Evolutionary conservation across 106 monocot species (phyloP).

Genomic region (Chionographis japonica): DNA sequence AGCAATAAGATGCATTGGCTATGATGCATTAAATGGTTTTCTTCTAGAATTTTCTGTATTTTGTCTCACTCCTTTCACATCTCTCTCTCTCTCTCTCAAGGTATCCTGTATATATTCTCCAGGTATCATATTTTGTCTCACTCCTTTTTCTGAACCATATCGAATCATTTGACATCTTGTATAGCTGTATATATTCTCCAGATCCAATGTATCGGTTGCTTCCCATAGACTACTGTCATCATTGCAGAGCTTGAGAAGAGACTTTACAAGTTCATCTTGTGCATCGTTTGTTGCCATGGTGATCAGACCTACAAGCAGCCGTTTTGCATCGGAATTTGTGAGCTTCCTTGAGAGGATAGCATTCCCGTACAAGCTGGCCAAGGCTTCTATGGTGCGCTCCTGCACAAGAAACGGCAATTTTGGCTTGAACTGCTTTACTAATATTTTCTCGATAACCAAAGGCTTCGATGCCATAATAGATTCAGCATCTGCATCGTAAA

Average conservation of each 20-base stretch:
- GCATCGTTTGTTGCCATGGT: slow-evolving; percentile 91
- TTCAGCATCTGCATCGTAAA: slow-evolving; percentile 89
- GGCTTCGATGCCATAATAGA: slow-evolving; percentile 79
- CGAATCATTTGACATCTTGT: background rate
- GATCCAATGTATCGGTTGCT: slow-evolving; percentile 84
- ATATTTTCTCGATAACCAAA: slow-evolving; percentile 63
- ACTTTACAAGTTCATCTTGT: slow-evolving; percentile 77
- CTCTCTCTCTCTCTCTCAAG: background rate
- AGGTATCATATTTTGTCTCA: background rate
- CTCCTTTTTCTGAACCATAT: background rate
- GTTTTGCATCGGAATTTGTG: slow-evolving; percentile 76
- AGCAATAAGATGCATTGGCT: background rate
- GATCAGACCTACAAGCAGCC: slow-evolving; percentile 82
- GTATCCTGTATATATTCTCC: background rate
- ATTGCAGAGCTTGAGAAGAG: slow-evolving; percentile 79
- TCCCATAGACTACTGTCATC: slow-evolving; percentile 73
- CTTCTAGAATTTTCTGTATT: too few relatives aligned
- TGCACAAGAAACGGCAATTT: slow-evolving; percentile 70
- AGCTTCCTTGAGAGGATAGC: slow-evolving; percentile 60
- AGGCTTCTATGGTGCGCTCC: slow-evolving; percentile 92
- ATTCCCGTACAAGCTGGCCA: slow-evolving; percentile 97
- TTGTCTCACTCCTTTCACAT: too few relatives aligned
- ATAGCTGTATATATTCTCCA: slow-evolving; percentile 98
- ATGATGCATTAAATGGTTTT: background rate
- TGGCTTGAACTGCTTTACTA: slow-evolving; percentile 78